Conservation (phyloP, 176 grass and related monocot species). For the Paspalum notatum region DNA sequence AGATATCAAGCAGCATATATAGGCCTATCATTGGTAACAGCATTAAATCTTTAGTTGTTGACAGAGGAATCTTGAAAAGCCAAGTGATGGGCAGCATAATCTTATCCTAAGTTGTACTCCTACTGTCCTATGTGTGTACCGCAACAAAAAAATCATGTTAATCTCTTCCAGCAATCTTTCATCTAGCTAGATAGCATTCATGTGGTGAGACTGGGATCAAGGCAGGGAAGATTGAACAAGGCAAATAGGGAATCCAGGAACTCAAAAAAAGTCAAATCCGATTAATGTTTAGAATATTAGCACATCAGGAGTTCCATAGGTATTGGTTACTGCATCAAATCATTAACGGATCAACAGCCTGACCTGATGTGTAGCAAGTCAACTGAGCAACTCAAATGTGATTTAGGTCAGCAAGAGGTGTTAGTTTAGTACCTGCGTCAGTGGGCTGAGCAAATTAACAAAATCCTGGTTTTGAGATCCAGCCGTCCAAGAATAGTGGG, state of each 20-base stretch:
- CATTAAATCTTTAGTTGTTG: slow-evolving; percentile 47
- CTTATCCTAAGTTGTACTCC: slow-evolving; percentile 57
- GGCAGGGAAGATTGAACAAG: slow-evolving; percentile 19
- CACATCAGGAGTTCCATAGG: slow-evolving; percentile 26
- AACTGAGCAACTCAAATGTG: slow-evolving; percentile 37
- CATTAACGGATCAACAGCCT: slow-evolving; percentile 44
- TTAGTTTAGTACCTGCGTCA: slow-evolving; percentile 53
- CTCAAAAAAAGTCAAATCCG: neutral
- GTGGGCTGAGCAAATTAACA: slow-evolving; percentile 42
- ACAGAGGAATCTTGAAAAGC: slow-evolving; percentile 44
- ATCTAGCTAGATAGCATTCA: slow-evolving; percentile 36
- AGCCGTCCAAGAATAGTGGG: slow-evolving; percentile 57
- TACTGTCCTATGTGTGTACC: slow-evolving; percentile 35
- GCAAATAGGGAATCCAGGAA: neutral
- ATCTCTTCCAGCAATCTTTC: slow-evolving; percentile 9
- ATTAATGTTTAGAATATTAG: slow-evolving; percentile 16
- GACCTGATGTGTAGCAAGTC: slow-evolving; percentile 37
- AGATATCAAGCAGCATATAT: slow-evolving; percentile 43
- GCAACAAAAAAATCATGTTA: slow-evolving; percentile 20
- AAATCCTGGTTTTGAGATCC: slow-evolving; percentile 39
- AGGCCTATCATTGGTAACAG: slow-evolving; percentile 37
- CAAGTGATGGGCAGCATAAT: slow-evolving; percentile 43
- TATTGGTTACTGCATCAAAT: slow-evolving; percentile 33
- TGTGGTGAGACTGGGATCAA: slow-evolving; percentile 8
- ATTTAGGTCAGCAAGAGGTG: slow-evolving; percentile 32